Conservation (phyloP, 768 basidiomycete genomes). For the Cyathus striatus region DNA sequence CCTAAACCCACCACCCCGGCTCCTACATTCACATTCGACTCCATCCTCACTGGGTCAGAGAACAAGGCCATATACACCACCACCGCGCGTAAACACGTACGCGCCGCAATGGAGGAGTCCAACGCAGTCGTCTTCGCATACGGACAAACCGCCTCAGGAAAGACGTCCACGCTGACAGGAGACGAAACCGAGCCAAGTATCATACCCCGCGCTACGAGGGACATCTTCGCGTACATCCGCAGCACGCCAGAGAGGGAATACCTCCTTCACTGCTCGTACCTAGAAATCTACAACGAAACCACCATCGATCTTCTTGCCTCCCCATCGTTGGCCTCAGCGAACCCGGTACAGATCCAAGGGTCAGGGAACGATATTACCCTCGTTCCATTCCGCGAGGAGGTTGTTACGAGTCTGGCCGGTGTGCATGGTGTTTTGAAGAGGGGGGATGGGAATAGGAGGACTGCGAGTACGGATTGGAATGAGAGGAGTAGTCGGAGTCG, state of each 20-base stretch:
- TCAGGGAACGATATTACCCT: conserved; percentile 57
- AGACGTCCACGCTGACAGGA: conserved; percentile 59
- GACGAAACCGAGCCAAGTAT: conserved; percentile 86
- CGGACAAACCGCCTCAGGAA: conserved; percentile 80
- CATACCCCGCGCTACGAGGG: conserved; percentile 88
- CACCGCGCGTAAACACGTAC: conserved; percentile 74
- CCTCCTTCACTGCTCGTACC: conserved; percentile 91
- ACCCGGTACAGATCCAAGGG: conserved; percentile 69
- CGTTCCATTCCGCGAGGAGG: conserved; percentile 81
- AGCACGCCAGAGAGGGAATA: conserved; percentile 79
- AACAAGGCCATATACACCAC: conserved; percentile 78
- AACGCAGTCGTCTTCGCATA: conserved; percentile 95
- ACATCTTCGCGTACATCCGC: conserved; percentile 83
- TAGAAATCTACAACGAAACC: conserved; percentile 96
- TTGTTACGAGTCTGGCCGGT: conserved; percentile 85
- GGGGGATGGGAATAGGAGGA: conserved; percentile 84
- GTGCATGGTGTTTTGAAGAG: conserved; percentile 81
- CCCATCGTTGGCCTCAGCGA: conserved; percentile 42
- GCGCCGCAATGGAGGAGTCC: conserved; percentile 94
- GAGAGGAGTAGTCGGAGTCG: conserved; percentile 92
- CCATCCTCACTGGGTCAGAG: conserved; percentile 71
- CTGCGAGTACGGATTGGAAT: conserved; percentile 99
- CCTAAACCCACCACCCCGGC: conserved; percentile 35
- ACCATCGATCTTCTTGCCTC: conserved; percentile 85
- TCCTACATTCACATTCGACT: conserved; percentile 60